Evolutionary conservation across 2,329 filamentous ascomycete genomes (phyloP).

Genomic region (Apiospora hydei): DNA sequence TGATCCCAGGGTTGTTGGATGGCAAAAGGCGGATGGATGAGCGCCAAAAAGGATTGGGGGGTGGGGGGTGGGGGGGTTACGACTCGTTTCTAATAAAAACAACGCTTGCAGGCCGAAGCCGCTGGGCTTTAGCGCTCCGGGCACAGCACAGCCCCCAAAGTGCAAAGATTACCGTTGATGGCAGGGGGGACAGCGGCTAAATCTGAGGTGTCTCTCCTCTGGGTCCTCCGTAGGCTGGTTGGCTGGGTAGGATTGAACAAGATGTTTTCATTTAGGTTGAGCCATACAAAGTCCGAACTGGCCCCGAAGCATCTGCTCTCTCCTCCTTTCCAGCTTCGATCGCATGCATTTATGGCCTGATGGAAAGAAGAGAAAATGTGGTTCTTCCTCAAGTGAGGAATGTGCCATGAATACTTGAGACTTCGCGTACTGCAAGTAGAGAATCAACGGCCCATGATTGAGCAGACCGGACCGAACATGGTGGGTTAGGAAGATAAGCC

Average conservation of each 20-base stretch:
- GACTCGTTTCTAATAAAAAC: not conserved
- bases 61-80: not conserved
- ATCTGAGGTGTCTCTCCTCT: not conserved
- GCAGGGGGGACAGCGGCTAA: conserved; percentile 5
- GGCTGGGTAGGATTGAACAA: not conserved
- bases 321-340: not conserved
- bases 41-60: not conserved
- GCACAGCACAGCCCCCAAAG: conserved; percentile 7
- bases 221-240: not conserved
- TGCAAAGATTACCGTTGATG: conserved; percentile 1
- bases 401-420: not conserved
- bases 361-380: not conserved
- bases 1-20: conserved; percentile 3
- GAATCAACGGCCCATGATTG: not conserved
- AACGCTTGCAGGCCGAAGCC: conserved; percentile 4
- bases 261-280: not conserved
- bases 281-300: not conserved
- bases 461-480: conserved; percentile 17
- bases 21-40: not conserved
- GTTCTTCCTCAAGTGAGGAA: not conserved
- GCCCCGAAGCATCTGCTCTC: not conserved
- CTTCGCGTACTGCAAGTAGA: not conserved
- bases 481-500: not conserved
- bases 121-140: not conserved
- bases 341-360: not conserved